Base-by-base conservation (phyloP, 2,329 filamentous ascomycete genomes). In the Tolypocladium ovalisporum region DNA sequence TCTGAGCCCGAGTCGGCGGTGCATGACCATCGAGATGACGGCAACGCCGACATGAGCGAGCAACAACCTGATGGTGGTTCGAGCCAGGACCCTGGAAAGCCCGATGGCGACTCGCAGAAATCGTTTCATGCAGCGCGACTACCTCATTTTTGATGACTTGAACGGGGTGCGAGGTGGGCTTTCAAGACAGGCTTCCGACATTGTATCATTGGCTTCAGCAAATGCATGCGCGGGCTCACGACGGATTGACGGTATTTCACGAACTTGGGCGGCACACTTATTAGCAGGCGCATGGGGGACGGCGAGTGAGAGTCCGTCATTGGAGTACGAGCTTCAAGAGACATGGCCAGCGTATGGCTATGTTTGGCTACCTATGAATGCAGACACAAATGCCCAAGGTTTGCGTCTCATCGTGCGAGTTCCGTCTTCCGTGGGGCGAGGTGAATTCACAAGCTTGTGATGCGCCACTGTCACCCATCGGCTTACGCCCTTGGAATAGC, bases 41-140 rank as follows among this genome's bases (percentile, higher is more conserved):
- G 4, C 8, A 3, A 29, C 10, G 29, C 29, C 19, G 47, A 52
- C 19, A 29, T 7, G 2, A 22, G 3, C 29, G 19, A 19, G 29
- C 47, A 32, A 13, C 47, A 52, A 8, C 19, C 47, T 13, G 47
- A 52, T 15, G 9, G 10, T 15, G 5, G 10, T 22, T 52, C 47
- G 9, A 29, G 29, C 12, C 29, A 52, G 29, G 47, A 52, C 47
- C 35, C 29, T 10, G 22, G 19, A 22, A n/a, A 10, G 19, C 47
- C 17, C 29, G 47, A 34, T 3, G 47, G 47, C 24, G 10, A 29
- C 47, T 52, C 47, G 7, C 40, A 49, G n/a, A 24, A 57, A 24
- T 70, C 70, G 2, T 86, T 86, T 62, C 73, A 85, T 27, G 82
- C 83, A 4, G 83, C 83, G 39, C 75, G 82, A 58, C 67, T 86